These are phyloP conservation scores for Rhizoclosmatium globosum DNA, from an alignment of 192 early-diverging fungal species.

Conservation along the genomic window DNA sequence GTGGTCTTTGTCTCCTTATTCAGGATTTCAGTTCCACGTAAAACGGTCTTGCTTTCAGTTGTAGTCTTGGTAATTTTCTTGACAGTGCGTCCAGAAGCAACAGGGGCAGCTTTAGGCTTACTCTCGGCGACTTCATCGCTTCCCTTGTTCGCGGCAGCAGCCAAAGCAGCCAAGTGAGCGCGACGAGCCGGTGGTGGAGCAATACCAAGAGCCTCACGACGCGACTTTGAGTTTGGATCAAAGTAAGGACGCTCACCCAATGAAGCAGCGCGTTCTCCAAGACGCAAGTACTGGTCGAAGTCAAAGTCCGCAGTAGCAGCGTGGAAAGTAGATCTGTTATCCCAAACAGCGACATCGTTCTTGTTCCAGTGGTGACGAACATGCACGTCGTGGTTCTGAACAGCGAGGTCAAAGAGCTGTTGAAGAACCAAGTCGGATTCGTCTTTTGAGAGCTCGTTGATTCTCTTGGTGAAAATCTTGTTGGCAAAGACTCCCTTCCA, in stretches of 20 bases:
- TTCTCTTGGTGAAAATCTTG: conserved; percentile 65
- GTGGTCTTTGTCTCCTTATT: no score
- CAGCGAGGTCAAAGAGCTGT: conserved; percentile 61
- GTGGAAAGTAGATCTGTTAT: conserved; percentile 49
- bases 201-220: conserved; percentile 31
- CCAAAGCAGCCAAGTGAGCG: no score
- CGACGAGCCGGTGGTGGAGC: conserved; percentile 9
- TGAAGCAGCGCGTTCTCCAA: conserved; percentile 48
- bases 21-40: no score
- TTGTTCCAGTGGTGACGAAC: conserved; percentile 59
- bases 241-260: conserved; percentile 55
- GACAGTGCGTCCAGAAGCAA: no score
- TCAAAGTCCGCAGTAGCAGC: conserved; percentile 47
- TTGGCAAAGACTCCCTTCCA: conserved; percentile 70
- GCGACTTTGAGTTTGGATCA: conserved; percentile 27
- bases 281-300: conserved; percentile 32
- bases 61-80: no score
- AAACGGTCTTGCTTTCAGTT: no score
- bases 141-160: no score
- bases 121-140: no score
- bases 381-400: conserved; percentile 60
- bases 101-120: no score
- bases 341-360: conserved; percentile 56
- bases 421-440: conserved; percentile 65
- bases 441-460: conserved; percentile 62